Evolutionary conservation across 2,329 filamentous ascomycete species (phyloP), one percentile per base, ranked within the genome.

Genomic region (Curvularia hawaiiensis): DNA sequence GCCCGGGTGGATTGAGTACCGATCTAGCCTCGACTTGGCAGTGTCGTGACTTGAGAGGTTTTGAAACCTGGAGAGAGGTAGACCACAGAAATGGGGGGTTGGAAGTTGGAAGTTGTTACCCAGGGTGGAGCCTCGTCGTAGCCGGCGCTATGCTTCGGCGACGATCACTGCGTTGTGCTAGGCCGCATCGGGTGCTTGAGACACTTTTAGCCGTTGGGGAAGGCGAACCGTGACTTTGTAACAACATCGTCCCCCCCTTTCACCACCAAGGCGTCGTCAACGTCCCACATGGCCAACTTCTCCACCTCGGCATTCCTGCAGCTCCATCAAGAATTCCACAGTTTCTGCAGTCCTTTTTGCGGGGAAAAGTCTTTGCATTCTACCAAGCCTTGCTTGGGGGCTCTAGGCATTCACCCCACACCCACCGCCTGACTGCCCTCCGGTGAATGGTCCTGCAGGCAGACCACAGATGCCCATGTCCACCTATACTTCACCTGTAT

Each of bases 51-150:
- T 50, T 41, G 58, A 58, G 33, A 56, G 56, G 56, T 54, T 62
- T 63, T 69, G 64, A 64, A 72, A 72, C 69, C 45, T 59, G 58
- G 55, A 54, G 48, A 56, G 56, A 53, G 61, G 59, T 54, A 44
- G 22, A 44, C 41, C 28, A 28, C 47, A 39, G 52, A 51, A 44
- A 35, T 50, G 44, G 43, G 48, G 48, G 62, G 56, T 58, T 65
- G 61, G 60, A 59, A 56, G 61, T 47, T 50, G 52, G 52, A 51
- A 52, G 48, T 62, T 40, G 52, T 16, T 61, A 58, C 62, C 54
- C 41, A 40, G 40, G 48, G 48, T 58, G 44, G 56, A 50, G 47
- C 53, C 50, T 52, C 52, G 31, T 45, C n/a, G 45, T 11, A 53
- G 50, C 40, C 26, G 33, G 45, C 28, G 16, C 20, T 35, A 59